A percentile compares a stretch with the other conserved stretches of the same genome.
Evolutionary conservation across 306 rosid species (phyloP).

Genomic region (Cicer chorassanicum): DNA sequence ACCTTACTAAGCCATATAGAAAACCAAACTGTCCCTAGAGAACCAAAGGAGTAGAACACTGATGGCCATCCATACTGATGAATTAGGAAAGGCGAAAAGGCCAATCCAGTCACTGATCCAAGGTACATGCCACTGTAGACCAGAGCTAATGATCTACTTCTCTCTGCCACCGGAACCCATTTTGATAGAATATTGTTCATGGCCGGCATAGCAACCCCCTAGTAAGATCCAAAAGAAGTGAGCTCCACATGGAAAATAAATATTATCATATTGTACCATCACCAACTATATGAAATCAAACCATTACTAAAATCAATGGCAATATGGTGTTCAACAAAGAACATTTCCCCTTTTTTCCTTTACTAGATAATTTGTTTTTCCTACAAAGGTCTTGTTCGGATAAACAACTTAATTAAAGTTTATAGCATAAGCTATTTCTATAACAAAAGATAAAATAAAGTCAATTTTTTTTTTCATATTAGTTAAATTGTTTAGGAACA

Average conservation of each 20-base stretch:
- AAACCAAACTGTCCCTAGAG: slow-evolving; percentile 92
- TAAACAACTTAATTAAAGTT: too few species aligned
- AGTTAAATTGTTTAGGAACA: too few species aligned
- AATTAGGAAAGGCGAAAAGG: slow-evolving; percentile 90
- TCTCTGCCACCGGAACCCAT: slow-evolving; percentile 98
- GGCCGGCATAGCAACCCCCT: slow-evolving; percentile 99
- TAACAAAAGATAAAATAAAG: too few species aligned
- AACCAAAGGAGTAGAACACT: slow-evolving; percentile 94
- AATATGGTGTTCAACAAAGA: slow-evolving; percentile 28
- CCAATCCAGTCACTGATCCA: slow-evolving; percentile 96
- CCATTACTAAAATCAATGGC: slow-evolving; percentile 32
- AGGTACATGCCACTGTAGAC: slow-evolving; percentile 99
- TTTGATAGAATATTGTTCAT: slow-evolving; percentile 96
- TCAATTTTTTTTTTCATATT: too few species aligned
- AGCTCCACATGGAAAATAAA: slow-evolving; percentile 9
- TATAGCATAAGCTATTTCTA: too few species aligned
- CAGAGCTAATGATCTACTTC: slow-evolving; percentile 90
- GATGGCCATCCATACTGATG: slow-evolving; percentile 99
- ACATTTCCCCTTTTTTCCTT: slow-evolving; percentile 27
- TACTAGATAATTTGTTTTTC: neutral
- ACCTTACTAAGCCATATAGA: slow-evolving; percentile 85
- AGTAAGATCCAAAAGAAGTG: slow-evolving; percentile 44
- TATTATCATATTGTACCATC: slow-evolving; percentile 3
- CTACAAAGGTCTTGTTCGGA: neutral
- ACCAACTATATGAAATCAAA: slow-evolving; percentile 33